phyloP scores from a whole-genome alignment of 164 flowering plant species.

The Saururus chinensis region DNA sequence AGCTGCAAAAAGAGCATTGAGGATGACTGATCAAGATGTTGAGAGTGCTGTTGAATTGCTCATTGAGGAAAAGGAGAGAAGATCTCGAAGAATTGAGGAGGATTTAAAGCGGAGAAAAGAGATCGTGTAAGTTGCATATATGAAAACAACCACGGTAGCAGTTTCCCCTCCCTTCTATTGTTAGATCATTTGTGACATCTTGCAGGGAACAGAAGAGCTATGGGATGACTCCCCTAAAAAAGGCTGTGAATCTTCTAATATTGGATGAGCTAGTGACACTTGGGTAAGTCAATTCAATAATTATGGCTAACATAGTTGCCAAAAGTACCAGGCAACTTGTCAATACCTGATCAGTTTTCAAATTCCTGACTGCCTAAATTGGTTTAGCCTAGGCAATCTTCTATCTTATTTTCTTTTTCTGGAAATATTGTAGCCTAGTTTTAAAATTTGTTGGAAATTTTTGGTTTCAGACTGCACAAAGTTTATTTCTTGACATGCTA shows the following conservation, averaged over 20 bases:
- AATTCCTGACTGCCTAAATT: not conserved
- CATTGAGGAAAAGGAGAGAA: conserved; percentile 51
- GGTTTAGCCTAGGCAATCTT: not conserved
- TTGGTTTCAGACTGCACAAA: no score
- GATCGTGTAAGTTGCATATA: conserved; percentile 23
- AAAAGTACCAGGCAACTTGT: not conserved
- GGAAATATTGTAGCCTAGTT: no score
- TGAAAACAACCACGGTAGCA: not conserved
- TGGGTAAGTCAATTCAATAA: conserved; percentile 37
- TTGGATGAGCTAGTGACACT: conserved; percentile 45
- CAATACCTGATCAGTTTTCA: not conserved
- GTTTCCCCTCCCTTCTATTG: not conserved
- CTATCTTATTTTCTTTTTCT: no score
- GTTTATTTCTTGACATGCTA: no score
- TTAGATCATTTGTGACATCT: not conserved
- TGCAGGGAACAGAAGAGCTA: conserved; percentile 77
- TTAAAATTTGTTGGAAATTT: no score
- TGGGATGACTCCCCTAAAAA: conserved; percentile 69
- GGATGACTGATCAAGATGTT: conserved; percentile 62
- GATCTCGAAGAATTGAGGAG: conserved; percentile 34
- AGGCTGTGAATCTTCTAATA: conserved; percentile 64
- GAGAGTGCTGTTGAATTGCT: conserved; percentile 61
- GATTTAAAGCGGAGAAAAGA: conserved; percentile 42
- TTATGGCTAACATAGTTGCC: not conserved
- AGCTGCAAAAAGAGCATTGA: conserved; percentile 67